Evolutionary conservation across 2,329 filamentous ascomycete species (phyloP).

Genomic region (Aspergillus latus): DNA sequence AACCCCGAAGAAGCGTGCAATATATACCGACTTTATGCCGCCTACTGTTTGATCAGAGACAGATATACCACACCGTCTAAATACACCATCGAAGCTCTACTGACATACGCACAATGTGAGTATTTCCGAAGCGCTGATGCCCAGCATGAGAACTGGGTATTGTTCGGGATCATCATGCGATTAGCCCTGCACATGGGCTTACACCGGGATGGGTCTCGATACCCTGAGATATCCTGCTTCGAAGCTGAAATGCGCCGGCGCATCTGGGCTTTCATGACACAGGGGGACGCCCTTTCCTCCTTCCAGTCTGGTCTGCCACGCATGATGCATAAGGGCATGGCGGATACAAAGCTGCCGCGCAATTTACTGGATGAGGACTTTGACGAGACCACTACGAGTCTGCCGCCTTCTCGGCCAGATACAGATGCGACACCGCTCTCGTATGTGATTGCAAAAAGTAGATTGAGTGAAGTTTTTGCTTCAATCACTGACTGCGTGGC

Average conservation of each 20-base stretch:
- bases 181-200: slow-evolving; percentile 43
- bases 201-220: slow-evolving; percentile 42
- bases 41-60: slow-evolving; percentile 4
- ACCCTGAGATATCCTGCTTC: slow-evolving; percentile 36
- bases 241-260: slow-evolving; percentile 40
- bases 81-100: slow-evolving; percentile 8
- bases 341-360: slow-evolving; percentile 40
- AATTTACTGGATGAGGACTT: slow-evolving; percentile 46
- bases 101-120: slow-evolving; percentile 1
- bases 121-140: slow-evolving; percentile 6
- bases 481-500: slow-evolving; percentile 10
- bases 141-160: slow-evolving; percentile 24
- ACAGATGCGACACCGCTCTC: slow-evolving; percentile 23
- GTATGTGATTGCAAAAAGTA: slow-evolving; percentile 20
- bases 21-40: neutral
- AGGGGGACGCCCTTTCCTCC: slow-evolving; percentile 41
- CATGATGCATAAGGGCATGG: slow-evolving; percentile 38
- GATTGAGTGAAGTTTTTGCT: slow-evolving; percentile 15
- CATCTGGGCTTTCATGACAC: slow-evolving; percentile 35
- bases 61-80: neutral
- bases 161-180: slow-evolving; percentile 31
- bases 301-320: slow-evolving; percentile 41
- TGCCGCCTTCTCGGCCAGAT: slow-evolving; percentile 31
- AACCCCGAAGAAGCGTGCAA: neutral
- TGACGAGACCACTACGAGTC: slow-evolving; percentile 31